Conservation (phyloP, 768 basidiomycete species). For the Mycena rosella region DNA sequence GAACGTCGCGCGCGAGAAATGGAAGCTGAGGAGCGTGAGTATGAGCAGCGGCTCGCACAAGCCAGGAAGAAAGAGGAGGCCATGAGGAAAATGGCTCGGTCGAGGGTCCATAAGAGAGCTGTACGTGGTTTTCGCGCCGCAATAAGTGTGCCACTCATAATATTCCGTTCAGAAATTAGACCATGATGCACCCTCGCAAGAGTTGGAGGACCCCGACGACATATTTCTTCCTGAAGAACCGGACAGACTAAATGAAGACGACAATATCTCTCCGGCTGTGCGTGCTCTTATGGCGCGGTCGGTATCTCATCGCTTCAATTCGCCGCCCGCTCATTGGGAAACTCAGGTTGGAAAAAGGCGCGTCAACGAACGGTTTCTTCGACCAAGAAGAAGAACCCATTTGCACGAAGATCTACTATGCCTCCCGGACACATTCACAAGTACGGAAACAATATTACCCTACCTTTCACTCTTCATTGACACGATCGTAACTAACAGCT, state of each 20-base stretch:
- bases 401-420: constrained; percentile 91
- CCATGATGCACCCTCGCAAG: constrained; percentile 25
- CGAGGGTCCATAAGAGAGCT: constrained; percentile 69
- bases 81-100: constrained; percentile 65
- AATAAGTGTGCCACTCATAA: constrained; percentile 8
- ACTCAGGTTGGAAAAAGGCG: constrained; percentile 42
- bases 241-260: constrained; percentile 52
- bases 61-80: constrained; percentile 75
- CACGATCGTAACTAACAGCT: too few species aligned
- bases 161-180: constrained; percentile 29
- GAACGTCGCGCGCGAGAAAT: constrained; percentile 74
- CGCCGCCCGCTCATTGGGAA: constrained; percentile 36
- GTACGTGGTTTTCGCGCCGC: constrained; percentile 51
- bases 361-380: constrained; percentile 22
- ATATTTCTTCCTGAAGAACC: constrained; percentile 77
- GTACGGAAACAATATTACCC: too few species aligned
- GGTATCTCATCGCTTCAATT: constrained; percentile 35
- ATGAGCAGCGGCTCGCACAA: constrained; percentile 67
- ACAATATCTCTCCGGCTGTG: constrained; percentile 82
- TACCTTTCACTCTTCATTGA: too few species aligned
- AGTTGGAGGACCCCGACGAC: constrained; percentile 67
- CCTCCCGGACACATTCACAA: constrained; percentile 97
- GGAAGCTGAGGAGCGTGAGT: constrained; percentile 75
- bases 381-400: constrained; percentile 61
- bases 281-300: constrained; percentile 86